A percentile compares a stretch with the other conserved stretches of the same genome.
Evolutionary conservation across 2,329 filamentous ascomycete genomes (phyloP).

Genomic region (Colletotrichum sp.): DNA sequence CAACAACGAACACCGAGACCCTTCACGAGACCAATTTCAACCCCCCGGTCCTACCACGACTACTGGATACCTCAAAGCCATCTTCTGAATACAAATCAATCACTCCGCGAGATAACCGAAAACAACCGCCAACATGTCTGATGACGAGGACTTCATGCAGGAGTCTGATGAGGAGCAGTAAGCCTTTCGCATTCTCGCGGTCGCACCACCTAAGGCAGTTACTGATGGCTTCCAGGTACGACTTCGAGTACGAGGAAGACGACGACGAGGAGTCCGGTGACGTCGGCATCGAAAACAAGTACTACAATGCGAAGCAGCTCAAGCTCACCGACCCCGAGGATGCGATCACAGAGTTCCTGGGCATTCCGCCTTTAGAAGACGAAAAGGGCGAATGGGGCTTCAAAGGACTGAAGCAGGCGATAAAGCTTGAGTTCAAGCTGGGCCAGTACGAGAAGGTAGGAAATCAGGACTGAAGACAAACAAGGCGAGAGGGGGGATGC

Average conservation of each 20-base stretch:
- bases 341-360: constrained; percentile 91
- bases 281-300: constrained; percentile 98
- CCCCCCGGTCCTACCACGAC: background rate
- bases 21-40: background rate
- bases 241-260: constrained; percentile 96
- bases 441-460: constrained; percentile 81
- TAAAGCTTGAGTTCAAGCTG: constrained; percentile 96
- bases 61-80: background rate
- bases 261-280: constrained; percentile 88
- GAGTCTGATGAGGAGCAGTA: constrained; percentile 53
- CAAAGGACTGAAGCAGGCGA: constrained; percentile 96
- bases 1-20: background rate
- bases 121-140: constrained; percentile 46
- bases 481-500: background rate
- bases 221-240: constrained; percentile 62
- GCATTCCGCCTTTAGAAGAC: constrained; percentile 79
- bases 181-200: constrained; percentile 5
- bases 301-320: constrained; percentile 99
- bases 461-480: background rate
- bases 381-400: constrained; percentile 99
- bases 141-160: constrained; percentile 57
- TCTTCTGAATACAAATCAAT: background rate
- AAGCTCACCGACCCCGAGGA: constrained; percentile 87
- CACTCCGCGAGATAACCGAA: background rate
- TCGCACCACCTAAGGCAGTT: background rate